Evolutionary conservation across 2,329 filamentous ascomycete species (phyloP).

Genomic region (Cordyceps fumosorosea): DNA sequence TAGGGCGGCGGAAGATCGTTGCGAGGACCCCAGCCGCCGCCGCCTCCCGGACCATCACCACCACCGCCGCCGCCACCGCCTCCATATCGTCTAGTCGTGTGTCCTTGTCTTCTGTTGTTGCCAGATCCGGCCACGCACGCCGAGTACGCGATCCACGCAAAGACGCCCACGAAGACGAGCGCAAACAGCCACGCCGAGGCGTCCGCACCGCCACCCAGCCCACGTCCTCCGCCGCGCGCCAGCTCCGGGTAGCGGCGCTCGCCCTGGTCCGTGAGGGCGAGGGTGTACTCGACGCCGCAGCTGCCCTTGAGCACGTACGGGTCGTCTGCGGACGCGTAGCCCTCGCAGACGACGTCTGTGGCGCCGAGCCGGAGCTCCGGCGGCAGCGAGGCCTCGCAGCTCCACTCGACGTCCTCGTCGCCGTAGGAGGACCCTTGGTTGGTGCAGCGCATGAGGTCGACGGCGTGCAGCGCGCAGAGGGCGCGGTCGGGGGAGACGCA

Average conservation of each 20-base stretch:
- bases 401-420: conserved; percentile 81
- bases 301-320: conserved; percentile 84
- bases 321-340: conserved; percentile 71
- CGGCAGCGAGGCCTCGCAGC: conserved; percentile 62
- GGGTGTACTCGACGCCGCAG: conserved; percentile 84
- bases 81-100: conserved; percentile 21
- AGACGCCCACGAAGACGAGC: conserved; percentile 53
- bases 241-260: conserved; percentile 61
- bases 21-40: conserved; percentile 27
- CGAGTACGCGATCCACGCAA: conserved; percentile 55
- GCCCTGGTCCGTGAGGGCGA: conserved; percentile 71
- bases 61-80: conserved; percentile 35
- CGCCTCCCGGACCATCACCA: conserved; percentile 24
- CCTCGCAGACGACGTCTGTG: conserved; percentile 90
- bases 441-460: conserved; percentile 82
- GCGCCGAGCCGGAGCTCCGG: conserved; percentile 63
- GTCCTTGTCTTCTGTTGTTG: not conserved
- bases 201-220: conserved; percentile 27
- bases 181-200: conserved; percentile 47
- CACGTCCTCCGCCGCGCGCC: conserved; percentile 29
- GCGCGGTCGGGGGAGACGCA: conserved; percentile 59
- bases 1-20: conserved; percentile 50
- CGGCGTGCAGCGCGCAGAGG: conserved; percentile 61
- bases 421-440: conserved; percentile 80
- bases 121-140: conserved; percentile 32